Evolutionary conservation across 345 rosid genomes (phyloP), one percentile per base, ranked within the genome.

Genomic region (Lenwebbia sp.): DNA sequence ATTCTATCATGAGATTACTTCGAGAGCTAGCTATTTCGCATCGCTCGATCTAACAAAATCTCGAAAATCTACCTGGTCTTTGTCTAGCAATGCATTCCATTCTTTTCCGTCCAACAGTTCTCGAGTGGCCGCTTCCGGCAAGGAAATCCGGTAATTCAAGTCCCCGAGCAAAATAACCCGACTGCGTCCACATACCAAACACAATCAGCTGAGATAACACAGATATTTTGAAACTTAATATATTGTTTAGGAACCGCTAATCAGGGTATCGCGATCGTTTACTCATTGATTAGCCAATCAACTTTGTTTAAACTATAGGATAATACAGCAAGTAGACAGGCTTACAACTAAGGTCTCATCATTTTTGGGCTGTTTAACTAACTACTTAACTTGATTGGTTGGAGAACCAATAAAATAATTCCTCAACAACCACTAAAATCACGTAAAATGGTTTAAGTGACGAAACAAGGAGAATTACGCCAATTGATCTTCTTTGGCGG

Each of bases 251-350:
- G 25, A 37, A 70, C 81, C 13, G 14, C 47, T 19, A 70, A 70
- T 70, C 13, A 37, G 47, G 81, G 47, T 19, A 9, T 37, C 47
- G 47, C 47, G 21, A 33, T 2, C 26, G 13, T 70, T 70, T 33
- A 37, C 23, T 95, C 94, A 89, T 92, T 93, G 51, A 96, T 98
- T 7, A 96, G 98, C 88, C 52, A 86, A 89, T 84, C 89, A 85
- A 87, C 89, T 83, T 83, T 88, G 86, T 25, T 84, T 70, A 28
- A 75, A 82, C 13, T 33, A 85, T 84, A 78, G 25, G 25, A 58
- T 52, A 82, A 84, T 60, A n/a, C 41, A 84, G 62, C 23, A 13
- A 56, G 76, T 54, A 28, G 65, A 53, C 76, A 47, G 84, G 84
- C 85, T 84, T 83, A 83, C 30, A 53, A 62, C 62, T 19, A 7